Evolutionary conservation across 2,329 filamentous ascomycete species (phyloP).

Genomic region (Aspergillus niger): DNA sequence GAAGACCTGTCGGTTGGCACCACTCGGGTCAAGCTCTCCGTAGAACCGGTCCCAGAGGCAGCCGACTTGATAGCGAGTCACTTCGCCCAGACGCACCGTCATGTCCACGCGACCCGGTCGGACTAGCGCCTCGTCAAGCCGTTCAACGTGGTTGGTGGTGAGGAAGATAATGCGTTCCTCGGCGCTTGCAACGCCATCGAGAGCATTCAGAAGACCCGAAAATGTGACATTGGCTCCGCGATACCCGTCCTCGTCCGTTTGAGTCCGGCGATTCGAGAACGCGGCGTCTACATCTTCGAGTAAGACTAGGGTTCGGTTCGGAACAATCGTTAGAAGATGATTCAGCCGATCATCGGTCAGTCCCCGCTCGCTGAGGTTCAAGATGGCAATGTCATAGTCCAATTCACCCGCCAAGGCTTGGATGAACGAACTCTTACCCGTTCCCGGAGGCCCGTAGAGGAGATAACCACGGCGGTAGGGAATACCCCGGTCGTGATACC

Average conservation of each 20-base stretch:
- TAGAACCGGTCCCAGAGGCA: conserved; percentile 97
- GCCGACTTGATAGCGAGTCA: conserved; percentile 78
- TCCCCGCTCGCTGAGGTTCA: conserved; percentile 86
- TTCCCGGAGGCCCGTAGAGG: conserved; percentile 84
- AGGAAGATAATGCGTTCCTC: conserved; percentile 93
- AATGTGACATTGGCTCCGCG: conserved; percentile 88
- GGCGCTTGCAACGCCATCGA: conserved; percentile 90
- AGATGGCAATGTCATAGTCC: conserved; percentile 88
- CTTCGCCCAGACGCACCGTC: conserved; percentile 86
- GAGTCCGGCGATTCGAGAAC: conserved; percentile 73
- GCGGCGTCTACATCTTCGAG: conserved; percentile 92
- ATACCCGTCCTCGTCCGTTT: conserved; percentile 79
- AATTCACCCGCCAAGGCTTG: conserved; percentile 90
- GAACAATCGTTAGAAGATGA: conserved; percentile 81
- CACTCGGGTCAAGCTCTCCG: conserved; percentile 71
- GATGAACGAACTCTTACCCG: conserved; percentile 94
- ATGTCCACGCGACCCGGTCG: conserved; percentile 91
- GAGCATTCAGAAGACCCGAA: conserved; percentile 80
- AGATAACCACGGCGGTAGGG: conserved; percentile 89
- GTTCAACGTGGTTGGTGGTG: conserved; percentile 91
- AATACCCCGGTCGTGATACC: conserved; percentile 94
- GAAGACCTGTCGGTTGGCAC: conserved; percentile 67
- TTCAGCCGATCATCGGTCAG: conserved; percentile 88
- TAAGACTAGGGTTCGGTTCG: conserved; percentile 76
- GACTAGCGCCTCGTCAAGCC: conserved; percentile 84